Percentiles rank a stretch among this genome's conserved stretches.
Evolutionary conservation across 176 grass and related monocot genomes (phyloP).

Genomic region (Oryza coarctata): DNA sequence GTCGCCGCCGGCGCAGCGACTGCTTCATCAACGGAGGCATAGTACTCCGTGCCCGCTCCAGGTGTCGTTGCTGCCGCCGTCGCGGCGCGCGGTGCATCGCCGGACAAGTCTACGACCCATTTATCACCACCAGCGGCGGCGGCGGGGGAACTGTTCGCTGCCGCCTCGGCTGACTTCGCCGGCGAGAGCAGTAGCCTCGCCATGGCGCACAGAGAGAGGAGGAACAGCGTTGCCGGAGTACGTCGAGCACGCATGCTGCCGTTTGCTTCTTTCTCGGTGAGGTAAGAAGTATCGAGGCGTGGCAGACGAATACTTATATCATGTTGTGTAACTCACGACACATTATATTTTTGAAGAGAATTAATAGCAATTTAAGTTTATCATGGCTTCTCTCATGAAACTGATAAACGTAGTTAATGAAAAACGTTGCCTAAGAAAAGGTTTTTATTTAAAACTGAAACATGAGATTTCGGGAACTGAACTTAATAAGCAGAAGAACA

Average conservation of each 20-base stretch:
- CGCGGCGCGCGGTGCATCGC: background rate
- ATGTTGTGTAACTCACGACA: background rate
- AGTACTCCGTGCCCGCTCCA: too few species aligned
- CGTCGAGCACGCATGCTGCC: constrained; percentile 4
- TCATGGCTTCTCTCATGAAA: background rate
- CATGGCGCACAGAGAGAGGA: constrained; percentile 2
- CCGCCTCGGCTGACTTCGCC: background rate
- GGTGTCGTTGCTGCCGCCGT: background rate
- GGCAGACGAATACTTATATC: constrained; percentile 16
- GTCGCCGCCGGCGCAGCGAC: background rate
- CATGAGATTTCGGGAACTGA: background rate
- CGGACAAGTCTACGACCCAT: background rate
- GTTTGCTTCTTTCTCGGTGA: background rate
- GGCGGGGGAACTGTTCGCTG: background rate
- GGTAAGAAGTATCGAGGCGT: constrained; percentile 5
- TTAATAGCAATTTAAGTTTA: background rate
- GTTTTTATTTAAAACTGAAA: background rate
- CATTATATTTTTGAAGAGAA: background rate
- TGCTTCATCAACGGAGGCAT: background rate
- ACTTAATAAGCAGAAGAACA: background rate
- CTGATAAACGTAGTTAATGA: background rate
- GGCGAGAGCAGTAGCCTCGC: constrained; percentile 25
- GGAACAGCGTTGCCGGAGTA: background rate
- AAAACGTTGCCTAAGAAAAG: background rate
- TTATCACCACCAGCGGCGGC: background rate